phyloP scores from a whole-genome alignment of 2,329 filamentous ascomycete species.

The Aciculosporium take region DNA sequence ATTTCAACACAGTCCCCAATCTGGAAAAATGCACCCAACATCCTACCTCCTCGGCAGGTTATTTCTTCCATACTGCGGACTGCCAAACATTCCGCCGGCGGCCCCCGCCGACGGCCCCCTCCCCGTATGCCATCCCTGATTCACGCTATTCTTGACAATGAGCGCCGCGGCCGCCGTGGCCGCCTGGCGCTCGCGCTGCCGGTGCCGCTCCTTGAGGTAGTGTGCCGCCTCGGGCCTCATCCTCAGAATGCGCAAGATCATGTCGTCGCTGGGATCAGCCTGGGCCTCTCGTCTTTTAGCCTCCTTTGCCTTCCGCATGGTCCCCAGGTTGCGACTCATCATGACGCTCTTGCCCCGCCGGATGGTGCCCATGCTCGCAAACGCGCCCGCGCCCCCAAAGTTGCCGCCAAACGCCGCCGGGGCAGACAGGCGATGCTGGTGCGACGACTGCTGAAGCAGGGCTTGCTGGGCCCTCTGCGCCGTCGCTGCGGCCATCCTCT shows the following conservation, averaged over 20 bases:
- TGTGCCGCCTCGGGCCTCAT: constrained; percentile 84
- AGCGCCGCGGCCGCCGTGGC: constrained; percentile 82
- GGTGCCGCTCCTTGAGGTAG: constrained; percentile 79
- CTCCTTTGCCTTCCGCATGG: constrained; percentile 90
- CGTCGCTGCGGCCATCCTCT: constrained; percentile 84
- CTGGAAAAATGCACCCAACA: neutral
- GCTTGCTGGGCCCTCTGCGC: constrained; percentile 62
- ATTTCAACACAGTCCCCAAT: too few species aligned
- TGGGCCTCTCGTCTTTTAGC: constrained; percentile 92
- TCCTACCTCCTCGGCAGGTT: constrained; percentile 31
- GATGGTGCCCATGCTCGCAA: constrained; percentile 56
- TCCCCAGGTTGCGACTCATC: constrained; percentile 85
- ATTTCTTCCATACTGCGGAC: constrained; percentile 30
- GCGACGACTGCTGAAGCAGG: constrained; percentile 26
- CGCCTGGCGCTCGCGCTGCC: constrained; percentile 86
- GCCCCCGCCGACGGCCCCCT: constrained; percentile 14
- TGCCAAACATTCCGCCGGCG: constrained; percentile 5
- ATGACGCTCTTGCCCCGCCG: constrained; percentile 67
- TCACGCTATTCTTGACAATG: constrained; percentile 85
- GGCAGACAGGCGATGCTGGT: constrained; percentile 55
- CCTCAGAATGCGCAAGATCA: constrained; percentile 86
- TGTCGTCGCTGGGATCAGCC: constrained; percentile 92
- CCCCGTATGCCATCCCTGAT: constrained; percentile 37
- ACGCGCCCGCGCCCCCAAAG: constrained; percentile 24
- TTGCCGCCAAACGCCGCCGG: constrained; percentile 33